Percentiles rank a stretch among this genome's conserved stretches.
Evolutionary conservation across 306 rosid genomes (phyloP).

Genomic region (Acacia melanoxylon): DNA sequence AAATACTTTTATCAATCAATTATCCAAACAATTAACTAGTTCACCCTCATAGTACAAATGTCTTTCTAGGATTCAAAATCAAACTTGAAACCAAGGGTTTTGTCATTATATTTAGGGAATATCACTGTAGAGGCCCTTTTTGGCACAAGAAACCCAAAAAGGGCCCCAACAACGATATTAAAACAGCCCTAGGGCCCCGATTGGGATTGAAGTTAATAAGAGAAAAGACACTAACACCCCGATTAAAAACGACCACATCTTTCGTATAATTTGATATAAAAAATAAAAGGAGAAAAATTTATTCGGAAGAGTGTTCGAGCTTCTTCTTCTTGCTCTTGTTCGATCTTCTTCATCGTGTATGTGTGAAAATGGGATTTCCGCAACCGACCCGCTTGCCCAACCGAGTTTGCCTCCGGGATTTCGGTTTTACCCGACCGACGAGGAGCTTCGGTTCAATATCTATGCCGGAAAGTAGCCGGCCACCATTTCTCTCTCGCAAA

Average conservation of each 20-base stretch:
- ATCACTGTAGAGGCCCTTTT: too few species aligned
- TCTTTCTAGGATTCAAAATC: too few species aligned
- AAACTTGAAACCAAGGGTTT: too few species aligned
- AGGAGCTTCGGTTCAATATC: slow-evolving; percentile 87
- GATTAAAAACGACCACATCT: slow-evolving; percentile 38
- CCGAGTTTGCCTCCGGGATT: slow-evolving; percentile 89
- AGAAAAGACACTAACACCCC: too few species aligned
- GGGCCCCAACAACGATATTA: too few species aligned
- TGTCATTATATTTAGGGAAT: too few species aligned
- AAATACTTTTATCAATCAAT: too few species aligned
- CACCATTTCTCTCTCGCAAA: slow-evolving; percentile 72
- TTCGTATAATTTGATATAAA: background rate
- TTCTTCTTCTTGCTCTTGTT: background rate
- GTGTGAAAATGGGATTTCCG: slow-evolving; percentile 61
- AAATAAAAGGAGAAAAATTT: slow-evolving; percentile 1
- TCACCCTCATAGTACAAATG: too few species aligned
- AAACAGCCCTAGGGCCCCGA: too few species aligned
- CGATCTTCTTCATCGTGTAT: background rate
- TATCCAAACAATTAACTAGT: too few species aligned
- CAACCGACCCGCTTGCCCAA: slow-evolving; percentile 61
- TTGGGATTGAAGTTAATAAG: too few species aligned
- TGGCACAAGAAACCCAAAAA: too few species aligned
- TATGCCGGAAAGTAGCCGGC: slow-evolving; percentile 90
- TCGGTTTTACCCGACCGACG: slow-evolving; percentile 85
- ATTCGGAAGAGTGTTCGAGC: slow-evolving; percentile 1